Evolutionary conservation across 805 yeast species (phyloP).

Genomic region (Kazachstania psychrophila): DNA sequence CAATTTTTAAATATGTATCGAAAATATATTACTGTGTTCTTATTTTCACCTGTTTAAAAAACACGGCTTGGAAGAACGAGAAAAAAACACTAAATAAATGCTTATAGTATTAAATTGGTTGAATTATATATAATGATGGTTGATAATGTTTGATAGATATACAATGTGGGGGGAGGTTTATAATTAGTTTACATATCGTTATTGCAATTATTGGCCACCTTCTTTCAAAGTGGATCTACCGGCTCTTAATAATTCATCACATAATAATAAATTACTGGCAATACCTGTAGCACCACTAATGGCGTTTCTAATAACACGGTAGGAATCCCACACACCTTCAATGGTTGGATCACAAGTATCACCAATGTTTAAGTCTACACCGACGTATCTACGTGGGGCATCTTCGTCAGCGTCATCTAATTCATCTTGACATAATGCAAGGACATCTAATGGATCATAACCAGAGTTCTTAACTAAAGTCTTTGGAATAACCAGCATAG

Average conservation of each 20-base stretch:
- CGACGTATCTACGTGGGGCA: constrained; percentile 72
- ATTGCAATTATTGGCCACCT: constrained; percentile 31
- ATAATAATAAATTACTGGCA: constrained; percentile 80
- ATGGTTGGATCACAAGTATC: constrained; percentile 92
- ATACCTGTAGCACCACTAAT: constrained; percentile 88
- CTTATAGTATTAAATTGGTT: too few species aligned
- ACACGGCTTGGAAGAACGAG: too few species aligned
- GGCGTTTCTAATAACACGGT: constrained; percentile 87
- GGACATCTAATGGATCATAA: constrained; percentile 80
- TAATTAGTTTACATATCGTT: background rate
- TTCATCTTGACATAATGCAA: constrained; percentile 77
- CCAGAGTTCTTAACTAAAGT: constrained; percentile 90
- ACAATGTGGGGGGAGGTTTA: too few species aligned
- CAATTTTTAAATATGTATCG: too few species aligned
- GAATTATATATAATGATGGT: too few species aligned
- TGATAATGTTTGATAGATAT: too few species aligned
- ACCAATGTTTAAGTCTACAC: constrained; percentile 83
- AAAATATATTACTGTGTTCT: too few species aligned
- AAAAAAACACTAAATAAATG: too few species aligned
- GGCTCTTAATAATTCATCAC: constrained; percentile 95
- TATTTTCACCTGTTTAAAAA: too few species aligned
- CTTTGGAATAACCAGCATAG: constrained; percentile 84
- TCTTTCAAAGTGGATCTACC: constrained; percentile 88
- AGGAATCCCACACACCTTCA: constrained; percentile 96
- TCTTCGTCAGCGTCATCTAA: constrained; percentile 32